Percentiles rank a stretch among this genome's conserved stretches.
These are phyloP conservation scores for Moricandia moricandioides DNA, from an alignment of 345 rosid species.

Conservation along the genomic window DNA sequence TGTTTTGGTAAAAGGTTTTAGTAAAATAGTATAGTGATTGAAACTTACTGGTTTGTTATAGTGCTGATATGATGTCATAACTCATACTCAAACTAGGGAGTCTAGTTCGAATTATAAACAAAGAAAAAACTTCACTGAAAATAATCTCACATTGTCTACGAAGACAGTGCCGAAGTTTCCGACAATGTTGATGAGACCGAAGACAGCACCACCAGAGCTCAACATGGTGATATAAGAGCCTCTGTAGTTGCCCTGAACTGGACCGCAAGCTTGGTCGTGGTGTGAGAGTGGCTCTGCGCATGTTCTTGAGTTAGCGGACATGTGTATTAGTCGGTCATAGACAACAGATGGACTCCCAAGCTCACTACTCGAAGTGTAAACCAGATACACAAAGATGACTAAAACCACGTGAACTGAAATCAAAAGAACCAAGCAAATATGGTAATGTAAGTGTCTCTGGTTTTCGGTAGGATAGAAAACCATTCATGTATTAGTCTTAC, in stretches of 20 bases:
- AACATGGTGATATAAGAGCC: slow-evolving; percentile 85
- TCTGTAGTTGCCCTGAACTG: slow-evolving; percentile 63
- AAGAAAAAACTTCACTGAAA: background rate
- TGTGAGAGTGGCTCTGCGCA: slow-evolving; percentile 76
- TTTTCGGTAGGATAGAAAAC: background rate
- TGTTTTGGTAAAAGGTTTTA: background rate
- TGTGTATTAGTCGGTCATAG: slow-evolving; percentile 50
- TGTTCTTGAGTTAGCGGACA: slow-evolving; percentile 59
- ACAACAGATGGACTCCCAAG: slow-evolving; percentile 77
- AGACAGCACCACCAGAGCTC: slow-evolving; percentile 90
- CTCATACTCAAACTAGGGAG: background rate
- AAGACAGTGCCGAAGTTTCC: slow-evolving; percentile 94
- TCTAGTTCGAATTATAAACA: background rate
- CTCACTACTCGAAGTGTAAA: slow-evolving; percentile 69
- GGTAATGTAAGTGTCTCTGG: background rate
- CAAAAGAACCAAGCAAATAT: background rate
- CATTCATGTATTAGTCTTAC: background rate
- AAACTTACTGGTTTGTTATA: background rate
- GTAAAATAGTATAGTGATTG: background rate
- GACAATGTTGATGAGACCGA: slow-evolving; percentile 83
- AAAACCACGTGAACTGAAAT: slow-evolving; percentile 74
- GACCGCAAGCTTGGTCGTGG: slow-evolving; percentile 75
- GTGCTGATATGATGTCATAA: background rate
- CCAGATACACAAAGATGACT: slow-evolving; percentile 78
- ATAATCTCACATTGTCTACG: slow-evolving; percentile 75